Percentiles rank a stretch among this genome's conserved stretches.
These are phyloP conservation scores for Ogataea henricii DNA, from an alignment of 805 yeast genomes.

Conservation along the genomic window DNA sequence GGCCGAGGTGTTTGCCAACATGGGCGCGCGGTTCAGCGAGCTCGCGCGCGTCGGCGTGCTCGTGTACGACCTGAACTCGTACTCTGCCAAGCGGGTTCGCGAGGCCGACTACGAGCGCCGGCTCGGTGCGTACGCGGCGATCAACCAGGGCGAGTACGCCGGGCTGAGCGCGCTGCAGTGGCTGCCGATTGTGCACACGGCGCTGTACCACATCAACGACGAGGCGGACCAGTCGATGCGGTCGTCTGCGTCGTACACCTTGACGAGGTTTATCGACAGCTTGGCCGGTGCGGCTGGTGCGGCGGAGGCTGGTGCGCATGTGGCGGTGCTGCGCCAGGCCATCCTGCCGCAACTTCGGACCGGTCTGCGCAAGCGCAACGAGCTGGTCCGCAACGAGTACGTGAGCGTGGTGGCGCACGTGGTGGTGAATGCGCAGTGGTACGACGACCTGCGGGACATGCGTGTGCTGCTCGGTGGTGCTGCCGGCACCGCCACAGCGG, in stretches of 20 bases:
- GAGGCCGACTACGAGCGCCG: conserved; percentile 81
- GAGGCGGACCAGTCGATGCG: conserved; percentile 79
- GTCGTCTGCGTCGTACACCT: conserved; percentile 66
- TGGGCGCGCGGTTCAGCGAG: conserved; percentile 54
- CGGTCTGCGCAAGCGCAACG: conserved; percentile 66
- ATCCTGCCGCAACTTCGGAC: conserved; percentile 65
- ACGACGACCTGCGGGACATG: conserved; percentile 63
- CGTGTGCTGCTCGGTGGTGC: conserved; percentile 46
- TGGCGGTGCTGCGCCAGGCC: conserved; percentile 48
- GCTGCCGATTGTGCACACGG: conserved; percentile 73
- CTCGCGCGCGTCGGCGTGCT: conserved; percentile 50
- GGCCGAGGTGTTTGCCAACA: conserved; percentile 56
- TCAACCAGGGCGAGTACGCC: conserved; percentile 58
- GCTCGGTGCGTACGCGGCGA: conserved; percentile 61
- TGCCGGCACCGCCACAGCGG: conserved; percentile 51
- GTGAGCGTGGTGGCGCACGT: conserved; percentile 65
- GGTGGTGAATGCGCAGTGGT: conserved; percentile 48
- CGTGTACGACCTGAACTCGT: conserved; percentile 71
- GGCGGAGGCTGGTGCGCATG: conserved; percentile 33
- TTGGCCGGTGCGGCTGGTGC: conserved; percentile 34
- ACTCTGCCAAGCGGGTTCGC: conserved; percentile 57
- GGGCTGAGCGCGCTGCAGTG: conserved; percentile 60
- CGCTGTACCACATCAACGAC: conserved; percentile 72
- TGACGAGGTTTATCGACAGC: conserved; percentile 67
- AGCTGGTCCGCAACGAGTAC: conserved; percentile 70